phyloP scores from a whole-genome alignment of 352 stramenopile genomes.

The Globisporangium lucens region DNA sequence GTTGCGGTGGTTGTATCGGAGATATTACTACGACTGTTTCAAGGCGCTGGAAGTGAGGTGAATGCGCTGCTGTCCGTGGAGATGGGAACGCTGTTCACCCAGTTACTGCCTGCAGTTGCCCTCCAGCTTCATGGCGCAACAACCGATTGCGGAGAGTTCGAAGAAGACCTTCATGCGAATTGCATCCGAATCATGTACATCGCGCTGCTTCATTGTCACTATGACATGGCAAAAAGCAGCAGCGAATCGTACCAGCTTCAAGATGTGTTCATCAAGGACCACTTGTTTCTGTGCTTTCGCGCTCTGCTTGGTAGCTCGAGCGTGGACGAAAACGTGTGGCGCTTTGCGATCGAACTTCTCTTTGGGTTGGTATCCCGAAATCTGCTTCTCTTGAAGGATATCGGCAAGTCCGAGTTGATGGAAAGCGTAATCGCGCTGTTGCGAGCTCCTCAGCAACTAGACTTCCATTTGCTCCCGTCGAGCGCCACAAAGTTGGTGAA shows the following conservation, averaged over 20 bases:
- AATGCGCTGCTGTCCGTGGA: slow-evolving; percentile 43
- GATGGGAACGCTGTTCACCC: slow-evolving; percentile 36
- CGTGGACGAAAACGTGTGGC: slow-evolving; percentile 46
- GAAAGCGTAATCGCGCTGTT: slow-evolving; percentile 31
- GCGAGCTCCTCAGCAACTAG: slow-evolving; percentile 20
- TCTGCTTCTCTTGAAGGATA: slow-evolving; percentile 23
- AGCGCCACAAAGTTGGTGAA: slow-evolving; percentile 35
- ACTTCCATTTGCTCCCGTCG: slow-evolving; percentile 28
- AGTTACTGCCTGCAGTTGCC: slow-evolving; percentile 51
- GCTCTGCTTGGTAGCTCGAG: slow-evolving; percentile 17
- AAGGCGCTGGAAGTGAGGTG: slow-evolving; percentile 32
- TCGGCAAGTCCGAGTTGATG: slow-evolving; percentile 23
- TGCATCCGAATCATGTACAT: slow-evolving; percentile 53
- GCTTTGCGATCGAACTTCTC: slow-evolving; percentile 46
- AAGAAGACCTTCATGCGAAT: slow-evolving; percentile 31
- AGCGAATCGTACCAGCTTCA: slow-evolving; percentile 22
- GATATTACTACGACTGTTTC: slow-evolving; percentile 48
- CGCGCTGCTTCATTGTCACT: slow-evolving; percentile 49
- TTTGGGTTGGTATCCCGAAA: slow-evolving; percentile 39
- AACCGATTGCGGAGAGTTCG: slow-evolving; percentile 5
- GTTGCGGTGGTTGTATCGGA: slow-evolving; percentile 36
- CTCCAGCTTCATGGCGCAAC: slow-evolving; percentile 20
- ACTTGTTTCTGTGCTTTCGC: slow-evolving; percentile 47
- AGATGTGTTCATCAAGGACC: slow-evolving; percentile 34
- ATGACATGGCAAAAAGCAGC: slow-evolving; percentile 17